Evolutionary conservation across 306 rosid genomes (phyloP), one percentile per base, ranked within the genome.

Genomic region (Senna siamea): DNA sequence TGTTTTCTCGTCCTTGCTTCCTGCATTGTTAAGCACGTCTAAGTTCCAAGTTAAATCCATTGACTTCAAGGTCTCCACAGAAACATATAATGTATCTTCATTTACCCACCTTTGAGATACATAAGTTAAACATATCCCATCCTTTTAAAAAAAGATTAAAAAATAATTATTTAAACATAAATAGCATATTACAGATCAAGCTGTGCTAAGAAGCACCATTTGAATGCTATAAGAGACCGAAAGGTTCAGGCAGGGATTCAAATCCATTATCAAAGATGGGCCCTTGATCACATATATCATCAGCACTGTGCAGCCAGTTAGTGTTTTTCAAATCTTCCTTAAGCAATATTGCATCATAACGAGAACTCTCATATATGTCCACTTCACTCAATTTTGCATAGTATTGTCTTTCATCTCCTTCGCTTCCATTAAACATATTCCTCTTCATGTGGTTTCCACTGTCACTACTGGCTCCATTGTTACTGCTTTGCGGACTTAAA

Each of bases 281-380:
- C n/a, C 85, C 89, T 70, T 80, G 78, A 74, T 92, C 99, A 37
- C 81, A 80, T 85, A 82, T 85, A 68, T 89, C 95, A 76, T 94
- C 98, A 59, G 67, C 81, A 76, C 95, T 82, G 66, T 74, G 99
- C 75, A 94, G 86, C 99, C 99, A 94, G 69, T 83, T 83, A 58
- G 97, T 94, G 57, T 81, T 91, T 84, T 84, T 94, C 85, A 88
- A 81, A 79, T 94, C 99, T 81, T 94, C 97, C 79, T 94, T 94
- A 32, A 92, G 91, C 82, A 94, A 83, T 40, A 94, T 81, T 4
- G 99, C 84, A 66, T 94, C 99, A 12, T 94, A 94, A 57, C 96
- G 92, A 28, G 99, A 88, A 80, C 99, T 94, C 84, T 94, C 99
- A 2, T 89, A 92, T 54, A 85, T 80, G 86, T 92, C 99, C 51